These are phyloP conservation scores for Silene coronaria DNA, from an alignment of 179 eudicot genomes.

Conservation along the genomic window DNA sequence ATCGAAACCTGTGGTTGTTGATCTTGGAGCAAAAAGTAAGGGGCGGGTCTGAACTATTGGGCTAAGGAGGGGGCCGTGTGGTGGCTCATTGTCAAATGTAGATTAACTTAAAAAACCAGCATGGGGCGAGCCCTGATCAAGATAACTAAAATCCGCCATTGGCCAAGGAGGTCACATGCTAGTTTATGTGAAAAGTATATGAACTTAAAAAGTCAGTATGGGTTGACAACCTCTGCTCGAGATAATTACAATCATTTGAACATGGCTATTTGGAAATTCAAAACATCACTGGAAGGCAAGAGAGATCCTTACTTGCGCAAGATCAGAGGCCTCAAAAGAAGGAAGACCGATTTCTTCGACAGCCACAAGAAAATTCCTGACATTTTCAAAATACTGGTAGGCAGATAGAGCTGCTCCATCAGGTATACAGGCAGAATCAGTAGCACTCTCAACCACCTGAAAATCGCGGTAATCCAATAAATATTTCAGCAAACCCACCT, in stretches of 20 bases:
- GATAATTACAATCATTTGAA: background rate
- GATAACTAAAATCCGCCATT: too few relatives aligned
- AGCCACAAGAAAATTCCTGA: conserved; percentile 82
- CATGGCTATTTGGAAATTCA: background rate
- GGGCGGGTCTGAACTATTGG: too few relatives aligned
- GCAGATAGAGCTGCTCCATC: conserved; percentile 95
- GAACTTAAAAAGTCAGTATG: too few relatives aligned
- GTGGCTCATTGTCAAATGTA: background rate
- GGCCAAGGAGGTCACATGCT: too few relatives aligned
- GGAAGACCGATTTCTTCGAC: conserved; percentile 73
- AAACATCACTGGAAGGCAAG: background rate
- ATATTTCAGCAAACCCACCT: conserved; percentile 10
- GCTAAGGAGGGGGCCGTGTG: background rate
- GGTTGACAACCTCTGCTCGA: too few relatives aligned
- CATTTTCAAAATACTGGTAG: conserved; percentile 88
- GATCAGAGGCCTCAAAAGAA: conserved; percentile 92
- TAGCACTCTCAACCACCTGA: conserved; percentile 83
- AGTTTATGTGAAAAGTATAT: too few relatives aligned
- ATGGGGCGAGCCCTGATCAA: too few relatives aligned
- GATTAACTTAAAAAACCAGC: too few relatives aligned
- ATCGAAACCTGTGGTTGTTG: background rate
- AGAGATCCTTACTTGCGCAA: conserved; percentile 57
- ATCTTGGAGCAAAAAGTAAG: background rate
- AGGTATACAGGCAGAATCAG: conserved; percentile 58
- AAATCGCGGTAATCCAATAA: conserved; percentile 9